These are phyloP conservation scores for Malus hybrid DNA, from an alignment of 331 rosid species.

Conservation along the genomic window DNA sequence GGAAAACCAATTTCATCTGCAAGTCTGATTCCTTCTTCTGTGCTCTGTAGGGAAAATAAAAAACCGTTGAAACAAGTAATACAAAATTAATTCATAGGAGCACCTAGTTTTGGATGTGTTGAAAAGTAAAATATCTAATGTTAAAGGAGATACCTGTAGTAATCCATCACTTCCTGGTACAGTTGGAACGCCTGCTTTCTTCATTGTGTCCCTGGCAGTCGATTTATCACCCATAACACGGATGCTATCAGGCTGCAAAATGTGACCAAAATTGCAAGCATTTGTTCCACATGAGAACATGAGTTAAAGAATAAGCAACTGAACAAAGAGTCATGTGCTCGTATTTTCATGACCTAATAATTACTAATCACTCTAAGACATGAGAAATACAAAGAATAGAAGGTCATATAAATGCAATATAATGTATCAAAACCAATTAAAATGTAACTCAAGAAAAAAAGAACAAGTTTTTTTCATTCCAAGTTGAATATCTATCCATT, in stretches of 20 bases:
- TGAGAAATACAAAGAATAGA: background rate
- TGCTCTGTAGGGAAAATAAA: conserved; percentile 46
- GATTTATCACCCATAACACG: conserved; percentile 97
- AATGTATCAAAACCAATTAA: background rate
- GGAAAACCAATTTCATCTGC: conserved; percentile 94
- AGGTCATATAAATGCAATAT: background rate
- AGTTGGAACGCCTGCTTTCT: conserved; percentile 76
- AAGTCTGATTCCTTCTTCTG: conserved; percentile 79
- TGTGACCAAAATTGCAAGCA: conserved; percentile 10
- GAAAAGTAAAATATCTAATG: conserved; percentile 11
- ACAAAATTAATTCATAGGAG: background rate
- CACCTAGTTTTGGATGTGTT: background rate
- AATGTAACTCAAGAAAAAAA: background rate
- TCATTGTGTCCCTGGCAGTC: conserved; percentile 93
- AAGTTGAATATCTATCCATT: background rate
- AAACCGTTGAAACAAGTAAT: background rate
- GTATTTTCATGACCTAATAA: background rate
- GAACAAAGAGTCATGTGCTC: background rate
- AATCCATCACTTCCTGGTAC: conserved; percentile 81
- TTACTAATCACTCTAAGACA: background rate
- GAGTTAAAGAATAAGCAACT: background rate
- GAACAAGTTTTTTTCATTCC: background rate
- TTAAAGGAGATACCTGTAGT: conserved; percentile 56
- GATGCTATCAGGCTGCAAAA: conserved; percentile 85
- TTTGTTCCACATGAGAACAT: background rate